A percentile compares a stretch with the other conserved stretches of the same genome.
phyloP scores from a whole-genome alignment of 805 yeast genomes.

The Suhomyces kilbournensis region DNA sequence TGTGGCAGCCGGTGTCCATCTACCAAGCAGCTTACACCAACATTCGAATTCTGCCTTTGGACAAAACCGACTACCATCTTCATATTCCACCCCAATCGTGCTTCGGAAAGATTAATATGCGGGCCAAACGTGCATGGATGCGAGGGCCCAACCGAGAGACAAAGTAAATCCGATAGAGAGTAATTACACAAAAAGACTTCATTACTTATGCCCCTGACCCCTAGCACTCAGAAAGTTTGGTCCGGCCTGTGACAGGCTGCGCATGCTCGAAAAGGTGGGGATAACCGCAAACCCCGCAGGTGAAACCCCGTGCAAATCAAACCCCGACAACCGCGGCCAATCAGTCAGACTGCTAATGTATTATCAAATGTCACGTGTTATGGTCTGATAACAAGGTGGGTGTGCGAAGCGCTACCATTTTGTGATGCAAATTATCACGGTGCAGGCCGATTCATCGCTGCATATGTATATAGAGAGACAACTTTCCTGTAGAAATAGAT shows the following conservation, averaged over 20 bases:
- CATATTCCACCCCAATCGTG: constrained; percentile 30
- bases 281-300: background rate
- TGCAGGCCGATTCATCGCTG: background rate
- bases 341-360: constrained; percentile 1
- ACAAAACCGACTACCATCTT: constrained; percentile 26
- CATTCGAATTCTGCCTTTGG: constrained; percentile 24
- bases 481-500: background rate
- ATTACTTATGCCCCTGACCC: no score
- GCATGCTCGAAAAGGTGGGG: background rate
- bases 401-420: background rate
- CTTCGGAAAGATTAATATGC: constrained; percentile 41
- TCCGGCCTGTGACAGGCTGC: background rate
- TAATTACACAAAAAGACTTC: background rate
- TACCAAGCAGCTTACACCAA: constrained; percentile 31
- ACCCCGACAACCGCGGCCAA: background rate
- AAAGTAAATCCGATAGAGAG: background rate
- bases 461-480: background rate
- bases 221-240: background rate
- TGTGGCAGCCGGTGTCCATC: constrained; percentile 33
- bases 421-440: background rate
- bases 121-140: constrained; percentile 38
- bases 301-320: background rate
- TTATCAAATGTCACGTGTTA: constrained; percentile 14
- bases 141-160: constrained; percentile 17
- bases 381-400: constrained; percentile 8